These are phyloP conservation scores for Saccharomycopsis babjevae DNA, from an alignment of 805 yeast species.

Conservation along the genomic window DNA sequence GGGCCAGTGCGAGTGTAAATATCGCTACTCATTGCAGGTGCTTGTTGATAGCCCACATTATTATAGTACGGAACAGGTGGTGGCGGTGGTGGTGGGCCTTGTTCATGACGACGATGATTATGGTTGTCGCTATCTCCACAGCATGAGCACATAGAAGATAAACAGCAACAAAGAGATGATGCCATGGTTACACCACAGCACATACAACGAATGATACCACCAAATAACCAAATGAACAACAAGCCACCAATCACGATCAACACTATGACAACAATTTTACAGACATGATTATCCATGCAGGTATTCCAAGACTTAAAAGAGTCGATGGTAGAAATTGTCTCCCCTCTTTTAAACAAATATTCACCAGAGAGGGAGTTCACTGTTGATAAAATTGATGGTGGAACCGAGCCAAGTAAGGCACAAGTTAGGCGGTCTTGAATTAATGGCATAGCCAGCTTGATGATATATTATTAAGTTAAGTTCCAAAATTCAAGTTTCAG, in stretches of 20 bases:
- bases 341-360: background rate
- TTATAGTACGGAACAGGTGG: conserved; percentile 5
- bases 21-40: background rate
- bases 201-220: conserved; percentile 36
- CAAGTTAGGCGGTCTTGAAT: background rate
- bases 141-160: conserved; percentile 3
- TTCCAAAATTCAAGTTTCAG: background rate
- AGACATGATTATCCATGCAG: conserved; percentile 52
- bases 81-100: background rate
- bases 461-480: background rate
- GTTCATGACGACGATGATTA: background rate
- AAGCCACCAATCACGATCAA: conserved; percentile 42
- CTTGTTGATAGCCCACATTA: background rate
- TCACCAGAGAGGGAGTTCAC: background rate
- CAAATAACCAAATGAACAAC: conserved; percentile 38
- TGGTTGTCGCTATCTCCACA: conserved; percentile 8
- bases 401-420: background rate
- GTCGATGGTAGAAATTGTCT: background rate
- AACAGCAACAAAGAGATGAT: conserved; percentile 34
- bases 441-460: background rate
- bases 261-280: conserved; percentile 55
- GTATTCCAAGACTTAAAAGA: conserved; percentile 47
- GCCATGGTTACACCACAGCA: conserved; percentile 37
- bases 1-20: conserved; percentile 4
- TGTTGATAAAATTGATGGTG: background rate